Evolutionary conservation across 2,329 filamentous ascomycete species (phyloP).

Genomic region (Talaromyces sp.): DNA sequence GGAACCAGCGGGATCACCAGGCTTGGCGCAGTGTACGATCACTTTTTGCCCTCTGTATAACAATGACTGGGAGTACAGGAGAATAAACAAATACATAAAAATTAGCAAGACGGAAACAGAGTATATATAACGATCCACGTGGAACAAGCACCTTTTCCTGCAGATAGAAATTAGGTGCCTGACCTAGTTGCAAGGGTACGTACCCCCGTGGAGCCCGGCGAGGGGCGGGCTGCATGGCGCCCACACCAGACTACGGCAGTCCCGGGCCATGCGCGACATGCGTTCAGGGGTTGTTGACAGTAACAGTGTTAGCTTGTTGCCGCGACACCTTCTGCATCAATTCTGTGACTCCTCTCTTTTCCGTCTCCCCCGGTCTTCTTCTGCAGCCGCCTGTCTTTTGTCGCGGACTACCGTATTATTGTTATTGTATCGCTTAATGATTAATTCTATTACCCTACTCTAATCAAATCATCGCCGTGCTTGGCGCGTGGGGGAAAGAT

Average conservation of each 20-base stretch:
- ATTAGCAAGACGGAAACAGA: too few relatives aligned
- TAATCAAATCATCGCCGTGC: not conserved
- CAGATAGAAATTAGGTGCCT: not conserved
- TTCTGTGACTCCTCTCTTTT: not conserved
- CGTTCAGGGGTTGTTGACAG: not conserved
- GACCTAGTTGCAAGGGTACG: not conserved
- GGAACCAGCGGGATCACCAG: not conserved
- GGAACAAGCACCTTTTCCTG: not conserved
- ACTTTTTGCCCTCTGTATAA: too few relatives aligned
- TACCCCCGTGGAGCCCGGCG: not conserved
- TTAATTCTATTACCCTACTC: not conserved
- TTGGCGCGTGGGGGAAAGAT: not conserved
- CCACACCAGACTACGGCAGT: not conserved
- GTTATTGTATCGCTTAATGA: not conserved
- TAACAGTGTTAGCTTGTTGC: not conserved
- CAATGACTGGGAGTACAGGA: too few relatives aligned
- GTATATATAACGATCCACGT: not conserved
- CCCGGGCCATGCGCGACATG: not conserved
- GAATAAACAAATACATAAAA: too few relatives aligned
- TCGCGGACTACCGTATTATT: not conserved
- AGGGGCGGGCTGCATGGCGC: not conserved
- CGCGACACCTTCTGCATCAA: not conserved
- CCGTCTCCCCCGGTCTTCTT: not conserved
- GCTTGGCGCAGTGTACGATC: too few relatives aligned
- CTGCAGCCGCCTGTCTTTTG: not conserved